phyloP scores from a whole-genome alignment of 2,329 filamentous ascomycete genomes.

The Chrysoporthe puriensis region DNA sequence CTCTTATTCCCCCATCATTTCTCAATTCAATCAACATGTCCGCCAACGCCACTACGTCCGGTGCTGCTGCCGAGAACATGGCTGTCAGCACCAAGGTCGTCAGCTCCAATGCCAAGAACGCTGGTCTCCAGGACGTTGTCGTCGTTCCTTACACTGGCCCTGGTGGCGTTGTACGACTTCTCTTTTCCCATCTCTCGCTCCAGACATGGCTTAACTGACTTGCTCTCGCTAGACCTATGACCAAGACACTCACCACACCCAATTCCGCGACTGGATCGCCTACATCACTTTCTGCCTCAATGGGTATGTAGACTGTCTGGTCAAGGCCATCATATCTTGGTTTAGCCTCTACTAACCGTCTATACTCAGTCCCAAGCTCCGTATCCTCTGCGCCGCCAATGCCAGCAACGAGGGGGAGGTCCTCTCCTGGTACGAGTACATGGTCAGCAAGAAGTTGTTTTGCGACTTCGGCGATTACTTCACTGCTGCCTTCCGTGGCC shows the following conservation, averaged over 20 bases:
- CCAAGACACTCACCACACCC: neutral
- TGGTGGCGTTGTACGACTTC: neutral
- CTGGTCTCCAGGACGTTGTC: neutral
- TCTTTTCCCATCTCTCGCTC: neutral
- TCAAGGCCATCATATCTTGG: neutral
- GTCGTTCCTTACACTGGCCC: neutral
- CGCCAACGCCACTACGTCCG: neutral
- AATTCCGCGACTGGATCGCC: neutral
- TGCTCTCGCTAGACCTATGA: neutral
- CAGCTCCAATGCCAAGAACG: neutral
- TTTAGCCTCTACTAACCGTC: neutral
- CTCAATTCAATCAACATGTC: neutral
- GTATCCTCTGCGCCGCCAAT: slow-evolving; percentile 7
- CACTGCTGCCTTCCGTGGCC: neutral
- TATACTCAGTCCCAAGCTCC: slow-evolving; percentile 4
- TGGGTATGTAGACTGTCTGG: neutral
- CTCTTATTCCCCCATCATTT: too few species aligned
- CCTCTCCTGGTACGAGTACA: neutral
- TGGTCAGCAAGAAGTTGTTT: slow-evolving; percentile 16
- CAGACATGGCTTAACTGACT: neutral
- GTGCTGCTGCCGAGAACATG: neutral
- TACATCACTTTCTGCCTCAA: neutral
- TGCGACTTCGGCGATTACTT: slow-evolving; percentile 22
- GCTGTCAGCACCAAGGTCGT: neutral
- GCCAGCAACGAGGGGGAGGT: neutral